Conservation (phyloP, 2,329 filamentous ascomycete species). For the Alternaria infectoria region DNA sequence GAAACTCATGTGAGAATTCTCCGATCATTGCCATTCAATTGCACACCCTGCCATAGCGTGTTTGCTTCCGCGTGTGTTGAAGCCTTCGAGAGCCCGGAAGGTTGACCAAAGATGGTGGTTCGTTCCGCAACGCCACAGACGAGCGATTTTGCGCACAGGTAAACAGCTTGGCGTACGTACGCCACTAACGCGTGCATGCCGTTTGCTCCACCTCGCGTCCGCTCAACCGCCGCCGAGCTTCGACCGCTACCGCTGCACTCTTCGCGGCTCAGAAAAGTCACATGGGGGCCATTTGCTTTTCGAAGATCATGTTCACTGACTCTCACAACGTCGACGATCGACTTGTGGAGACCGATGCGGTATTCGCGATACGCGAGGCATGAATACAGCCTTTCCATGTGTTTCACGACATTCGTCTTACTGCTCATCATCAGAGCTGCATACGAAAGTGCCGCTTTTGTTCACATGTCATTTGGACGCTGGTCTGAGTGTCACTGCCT, state of each 20-base stretch:
- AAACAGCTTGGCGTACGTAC: slow-evolving; percentile 1
- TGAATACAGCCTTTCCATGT: neutral
- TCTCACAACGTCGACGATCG: slow-evolving; percentile 6
- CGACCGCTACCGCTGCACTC: neutral
- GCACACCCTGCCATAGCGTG: neutral
- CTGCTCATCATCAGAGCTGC: neutral
- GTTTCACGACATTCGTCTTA: neutral
- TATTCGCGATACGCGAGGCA: neutral
- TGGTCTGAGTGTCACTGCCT: neutral
- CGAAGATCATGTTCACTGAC: slow-evolving; percentile 12
- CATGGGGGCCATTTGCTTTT: neutral
- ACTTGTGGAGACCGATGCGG: neutral
- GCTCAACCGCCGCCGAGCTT: neutral
- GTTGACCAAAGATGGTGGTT: slow-evolving; percentile 2
- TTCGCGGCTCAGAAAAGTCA: neutral
- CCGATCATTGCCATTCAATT: neutral
- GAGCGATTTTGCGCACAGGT: neutral
- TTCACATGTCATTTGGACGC: neutral
- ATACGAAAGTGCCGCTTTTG: neutral
- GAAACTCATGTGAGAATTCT: neutral
- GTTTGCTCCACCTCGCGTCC: neutral
- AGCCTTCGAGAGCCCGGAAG: neutral
- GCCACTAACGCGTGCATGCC: neutral
- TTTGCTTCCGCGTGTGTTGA: neutral
- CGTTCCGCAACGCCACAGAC: neutral